Evolutionary conservation across 495 filamentous ascomycete species (phyloP).

Genomic region (Podospora comata): DNA sequence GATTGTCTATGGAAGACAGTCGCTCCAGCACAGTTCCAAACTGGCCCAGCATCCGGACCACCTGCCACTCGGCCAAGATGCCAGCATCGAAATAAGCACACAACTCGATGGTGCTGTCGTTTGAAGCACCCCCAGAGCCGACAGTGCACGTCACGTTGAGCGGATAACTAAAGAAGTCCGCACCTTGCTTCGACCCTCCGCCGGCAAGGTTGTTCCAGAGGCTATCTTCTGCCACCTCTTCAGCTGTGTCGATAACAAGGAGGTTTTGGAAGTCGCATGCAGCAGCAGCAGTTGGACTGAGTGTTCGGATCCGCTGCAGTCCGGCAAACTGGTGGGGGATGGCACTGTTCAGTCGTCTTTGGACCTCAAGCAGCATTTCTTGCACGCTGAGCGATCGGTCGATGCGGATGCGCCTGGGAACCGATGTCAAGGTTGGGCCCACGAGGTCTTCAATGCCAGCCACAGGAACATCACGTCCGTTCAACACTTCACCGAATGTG

Average conservation of each 20-base stretch:
- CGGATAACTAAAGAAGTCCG: conserved; percentile 27
- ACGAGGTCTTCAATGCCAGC: conserved; percentile 45
- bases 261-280: conserved; percentile 62
- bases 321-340: conserved; percentile 59
- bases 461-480: conserved; percentile 47
- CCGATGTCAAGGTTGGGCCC: conserved; percentile 56
- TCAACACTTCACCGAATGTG: conserved; percentile 55
- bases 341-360: conserved; percentile 45
- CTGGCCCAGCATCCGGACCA: conserved; percentile 26
- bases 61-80: conserved; percentile 24
- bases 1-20: conserved; percentile 9
- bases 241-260: conserved; percentile 51
- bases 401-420: conserved; percentile 52
- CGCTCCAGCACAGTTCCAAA: conserved; percentile 22
- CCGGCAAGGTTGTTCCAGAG: conserved; percentile 24
- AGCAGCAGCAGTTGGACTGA: conserved; percentile 49
- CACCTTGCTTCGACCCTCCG: conserved; percentile 24
- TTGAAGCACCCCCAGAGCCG: background rate
- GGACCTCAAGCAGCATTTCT: conserved; percentile 42
- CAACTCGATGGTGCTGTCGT: conserved; percentile 18
- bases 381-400: conserved; percentile 27
- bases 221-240: conserved; percentile 19
- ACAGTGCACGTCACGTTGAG: conserved; percentile 28
- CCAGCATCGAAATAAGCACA: conserved; percentile 30
- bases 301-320: conserved; percentile 56